Evolutionary conservation across 129 eudicot species (phyloP), one percentile per base, ranked within the genome.

Genomic region (Lactuca sativa): DNA sequence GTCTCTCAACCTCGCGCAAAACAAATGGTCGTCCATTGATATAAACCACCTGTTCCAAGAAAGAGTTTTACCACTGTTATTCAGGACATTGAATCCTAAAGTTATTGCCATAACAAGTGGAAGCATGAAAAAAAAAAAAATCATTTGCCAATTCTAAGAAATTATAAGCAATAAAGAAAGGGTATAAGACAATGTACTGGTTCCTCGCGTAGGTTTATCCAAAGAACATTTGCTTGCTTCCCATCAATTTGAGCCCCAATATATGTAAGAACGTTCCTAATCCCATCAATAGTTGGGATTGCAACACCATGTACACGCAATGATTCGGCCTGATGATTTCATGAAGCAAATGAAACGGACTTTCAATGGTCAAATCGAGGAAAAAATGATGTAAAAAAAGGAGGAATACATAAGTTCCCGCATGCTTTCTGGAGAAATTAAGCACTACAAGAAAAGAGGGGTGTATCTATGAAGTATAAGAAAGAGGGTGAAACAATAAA

Each of bases 11-110:
- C 58, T 93, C 99, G 48, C 99, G 99, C 78, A 93, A 82, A 33
- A 93, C 99, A 85, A 93, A 93, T 51, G 99, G 99, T 14, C 99
- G 95, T 40, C 97, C 87, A 81, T 93, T 93, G 66, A 93, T 90
- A 75, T 93, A 93, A 18, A 93, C 83, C 71, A 93, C 99, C 97
- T 93, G 86, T 74, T 67, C 15, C 81, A 72, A 64, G 18, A 52
- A 63, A 17, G 43, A 53, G 10, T 32, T 3, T 7, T 12, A 49
- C 25, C 69, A 67, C 15, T 48, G 53, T 75, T 55, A 66, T 53
- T 57, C 40, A 40, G 30, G 2, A 25, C 30, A 25, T 25, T 2
- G 30, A 25, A 25, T 25, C 30, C 30, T 25, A 25, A 25, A 25
- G 30, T 25, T 25, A 25, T 25, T 25, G 30, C 30, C 30, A 25